Evolutionary conservation across 129 eudicot species (phyloP), one percentile per base, ranked within the genome.

Genomic region (Flaveria trinervia): DNA sequence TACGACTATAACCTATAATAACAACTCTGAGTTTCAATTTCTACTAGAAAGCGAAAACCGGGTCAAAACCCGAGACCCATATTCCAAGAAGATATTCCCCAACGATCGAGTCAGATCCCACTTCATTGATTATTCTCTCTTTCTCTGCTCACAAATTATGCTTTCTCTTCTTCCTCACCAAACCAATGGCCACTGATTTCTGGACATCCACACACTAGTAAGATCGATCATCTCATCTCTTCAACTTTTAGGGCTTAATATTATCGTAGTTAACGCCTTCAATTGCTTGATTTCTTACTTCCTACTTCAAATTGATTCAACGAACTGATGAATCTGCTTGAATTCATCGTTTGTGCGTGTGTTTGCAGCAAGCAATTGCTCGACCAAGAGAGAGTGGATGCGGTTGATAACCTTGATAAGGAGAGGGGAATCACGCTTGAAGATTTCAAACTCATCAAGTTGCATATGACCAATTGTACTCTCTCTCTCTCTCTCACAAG

Each of bases 171-270:
- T 9, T 1, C 3, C 13, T 13, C 39, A 5, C 36, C 15, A n/a
- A 54, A 61, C 14, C 80, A 79, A 94, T 94, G 99, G 99, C 99
- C 56, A 89, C 99, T 79, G 91, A 94, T 89, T 94, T 94, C 96
- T 94, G 99, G 99, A 86, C 92, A 48, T 94, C 99, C 4, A 84
- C 99, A 45, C 99, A 94, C 85, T 87, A 80, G 99, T 94, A 79
- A 85, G 50, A 8, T 22, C 25, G 84, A 45, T 71, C 65, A 36
- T 39, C 2, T 15, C 4, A 16, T 45, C n/a, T 36, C 49, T 9
- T 36, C 67, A 5, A 7, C 2, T 73, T n/a, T 52, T 82, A 48
- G 28, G 33, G 64, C 26, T 80, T 36, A 36, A 36, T 36, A 36
- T 36, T 5, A 36, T 36, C 41, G 41, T 36, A 36, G 1, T 36